Conservation (phyloP, 768 basidiomycete species). For the Mycena metata region DNA sequence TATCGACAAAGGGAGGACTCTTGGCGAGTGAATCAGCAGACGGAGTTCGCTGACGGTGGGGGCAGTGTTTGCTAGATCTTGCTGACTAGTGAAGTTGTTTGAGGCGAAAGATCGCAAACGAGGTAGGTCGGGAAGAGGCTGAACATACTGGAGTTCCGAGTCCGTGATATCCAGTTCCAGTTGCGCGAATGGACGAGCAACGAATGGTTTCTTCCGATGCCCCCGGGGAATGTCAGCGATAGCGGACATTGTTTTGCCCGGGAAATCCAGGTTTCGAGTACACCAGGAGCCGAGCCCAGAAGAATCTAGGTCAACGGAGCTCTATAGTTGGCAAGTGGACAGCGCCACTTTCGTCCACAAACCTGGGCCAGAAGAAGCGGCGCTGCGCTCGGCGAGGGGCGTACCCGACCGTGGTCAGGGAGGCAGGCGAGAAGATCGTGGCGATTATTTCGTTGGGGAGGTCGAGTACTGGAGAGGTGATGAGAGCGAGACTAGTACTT, state of each 20-base stretch:
- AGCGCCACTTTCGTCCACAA: conserved; percentile 9
- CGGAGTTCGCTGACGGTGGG: too few relatives aligned
- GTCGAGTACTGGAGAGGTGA: background rate
- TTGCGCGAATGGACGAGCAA: background rate
- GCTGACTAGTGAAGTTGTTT: too few relatives aligned
- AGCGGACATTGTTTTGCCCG: background rate
- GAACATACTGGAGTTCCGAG: background rate
- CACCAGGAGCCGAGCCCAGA: background rate
- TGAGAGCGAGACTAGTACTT: background rate
- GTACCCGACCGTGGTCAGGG: background rate
- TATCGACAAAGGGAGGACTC: too few relatives aligned
- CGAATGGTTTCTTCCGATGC: background rate
- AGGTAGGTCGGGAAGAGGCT: too few relatives aligned
- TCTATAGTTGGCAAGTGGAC: conserved; percentile 9
- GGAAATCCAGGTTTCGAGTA: background rate
- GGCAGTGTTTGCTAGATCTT: too few relatives aligned
- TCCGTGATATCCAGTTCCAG: background rate
- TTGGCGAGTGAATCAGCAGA: too few relatives aligned
- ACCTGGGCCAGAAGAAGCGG: conserved; percentile 15
- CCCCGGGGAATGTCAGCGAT: background rate
- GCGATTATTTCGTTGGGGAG: conserved; percentile 22
- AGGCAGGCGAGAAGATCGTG: conserved; percentile 15
- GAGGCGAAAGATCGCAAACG: too few relatives aligned
- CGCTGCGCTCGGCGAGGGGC: background rate
- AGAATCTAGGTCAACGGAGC: background rate